These are phyloP conservation scores for Conoideocrella luteorostrata DNA, from an alignment of 2,329 filamentous ascomycete species.

Conservation along the genomic window DNA sequence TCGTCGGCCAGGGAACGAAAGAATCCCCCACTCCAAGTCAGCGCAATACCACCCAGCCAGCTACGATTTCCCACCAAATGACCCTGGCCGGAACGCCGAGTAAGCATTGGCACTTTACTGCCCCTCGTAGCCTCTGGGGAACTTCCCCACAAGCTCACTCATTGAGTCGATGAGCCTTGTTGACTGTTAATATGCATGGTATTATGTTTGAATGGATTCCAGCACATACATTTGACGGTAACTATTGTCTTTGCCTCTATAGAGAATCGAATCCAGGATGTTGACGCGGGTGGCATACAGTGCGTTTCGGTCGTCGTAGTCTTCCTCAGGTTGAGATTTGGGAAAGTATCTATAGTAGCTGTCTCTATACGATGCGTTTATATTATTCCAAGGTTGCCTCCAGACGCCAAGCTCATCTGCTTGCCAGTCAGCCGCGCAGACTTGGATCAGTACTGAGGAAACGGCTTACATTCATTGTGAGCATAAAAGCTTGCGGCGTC, in stretches of 20 bases:
- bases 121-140: background rate
- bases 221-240: slow-evolving; percentile 5
- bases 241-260: slow-evolving; percentile 8
- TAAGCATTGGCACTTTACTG: no score
- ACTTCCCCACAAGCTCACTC: slow-evolving; percentile 12
- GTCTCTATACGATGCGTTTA: slow-evolving; percentile 11
- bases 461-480: slow-evolving; percentile 19
- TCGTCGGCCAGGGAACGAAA: no score
- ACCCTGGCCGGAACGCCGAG: no score
- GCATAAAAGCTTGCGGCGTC: slow-evolving; percentile 24
- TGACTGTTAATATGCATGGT: background rate
- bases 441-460: background rate
- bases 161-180: slow-evolving; percentile 5
- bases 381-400: slow-evolving; percentile 8
- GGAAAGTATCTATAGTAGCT: slow-evolving; percentile 16
- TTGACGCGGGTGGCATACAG: slow-evolving; percentile 17
- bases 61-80: no score
- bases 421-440: background rate
- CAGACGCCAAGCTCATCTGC: slow-evolving; percentile 8
- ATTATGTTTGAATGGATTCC: background rate
- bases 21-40: no score
- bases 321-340: slow-evolving; percentile 16
- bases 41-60: no score
- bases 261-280: slow-evolving; percentile 15
- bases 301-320: slow-evolving; percentile 18